phyloP scores from a whole-genome alignment of 1,284 basidiomycete species.

The Sporisorium sorghi region DNA sequence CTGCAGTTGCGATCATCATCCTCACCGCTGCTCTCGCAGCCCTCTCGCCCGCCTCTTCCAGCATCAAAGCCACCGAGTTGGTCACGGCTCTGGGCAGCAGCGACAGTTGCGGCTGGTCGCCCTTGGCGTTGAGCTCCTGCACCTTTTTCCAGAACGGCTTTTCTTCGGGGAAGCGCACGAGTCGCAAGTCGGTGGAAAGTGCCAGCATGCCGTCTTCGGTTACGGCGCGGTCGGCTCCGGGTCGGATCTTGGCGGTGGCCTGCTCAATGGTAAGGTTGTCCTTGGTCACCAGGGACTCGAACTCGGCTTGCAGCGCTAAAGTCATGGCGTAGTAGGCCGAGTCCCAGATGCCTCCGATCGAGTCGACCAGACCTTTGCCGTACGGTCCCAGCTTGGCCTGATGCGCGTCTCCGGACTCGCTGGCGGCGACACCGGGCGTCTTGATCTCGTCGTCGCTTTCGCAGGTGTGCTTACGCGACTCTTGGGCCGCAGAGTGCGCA shows the following conservation, averaged over 20 bases:
- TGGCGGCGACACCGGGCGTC: constrained; percentile 15
- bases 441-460: constrained; percentile 26
- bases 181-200: constrained; percentile 52
- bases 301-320: constrained; percentile 45
- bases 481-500: constrained; percentile 48
- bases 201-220: constrained; percentile 37
- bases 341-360: constrained; percentile 70
- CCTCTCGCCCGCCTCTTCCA: constrained; percentile 41
- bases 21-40: constrained; percentile 43
- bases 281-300: constrained; percentile 37
- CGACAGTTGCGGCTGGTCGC: constrained; percentile 50
- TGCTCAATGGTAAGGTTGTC: constrained; percentile 54
- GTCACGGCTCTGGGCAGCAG: constrained; percentile 31
- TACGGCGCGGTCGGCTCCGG: constrained; percentile 33
- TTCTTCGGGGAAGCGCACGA: constrained; percentile 60
- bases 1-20: constrained; percentile 45
- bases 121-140: constrained; percentile 52
- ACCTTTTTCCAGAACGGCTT: constrained; percentile 56
- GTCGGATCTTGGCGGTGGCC: constrained; percentile 45
- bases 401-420: constrained; percentile 4
- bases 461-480: constrained; percentile 18
- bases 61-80: constrained; percentile 37
- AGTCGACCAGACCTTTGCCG: constrained; percentile 70
- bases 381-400: constrained; percentile 52
- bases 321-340: constrained; percentile 67